Evolutionary conservation across 1,284 basidiomycete species (phyloP), one percentile per base, ranked within the genome.

Genomic region (Leccinum fuscescens): DNA sequence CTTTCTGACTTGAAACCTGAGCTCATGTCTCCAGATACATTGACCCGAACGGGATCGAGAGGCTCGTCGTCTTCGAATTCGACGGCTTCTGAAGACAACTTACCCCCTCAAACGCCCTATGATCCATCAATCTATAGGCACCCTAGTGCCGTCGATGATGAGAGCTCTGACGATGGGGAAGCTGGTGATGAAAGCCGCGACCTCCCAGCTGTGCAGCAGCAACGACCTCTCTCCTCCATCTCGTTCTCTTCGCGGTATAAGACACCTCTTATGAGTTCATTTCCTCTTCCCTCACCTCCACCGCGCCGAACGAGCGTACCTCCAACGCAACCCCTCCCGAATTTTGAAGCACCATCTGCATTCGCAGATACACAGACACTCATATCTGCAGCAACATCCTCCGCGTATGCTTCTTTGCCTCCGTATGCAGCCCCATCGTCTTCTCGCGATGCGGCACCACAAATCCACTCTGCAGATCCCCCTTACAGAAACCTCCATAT

Each of bases 281-380:
- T 84, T 27, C 77, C 82, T 35, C 76, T 85, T 67, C 80, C 86
- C 8, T 80, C 86, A 1, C 83, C 82, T 71, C 79, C 65, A 12
- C 61, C 63, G 15, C 66, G 66, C 48, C 57, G 65, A 64, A 58
- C 51, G 51, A 71, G 68, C 51, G 71, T 82, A 6, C 82, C 83
- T 8, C 71, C 72, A 3, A 73, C 70, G 27, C 90, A 93, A 71
- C 91, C 90, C n/a, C 79, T 85, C 57, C 89, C 90, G 4, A 78
- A 76, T 35, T 90, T 85, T 67, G 84, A 89, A 69, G 87, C 86
- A 1, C 82, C 84, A 15, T 92, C 90, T 35, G 88, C 89, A 3
- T 93, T 90, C 66, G 83, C 80, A 2, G 82, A 82, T 44, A 74
- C 80, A 33, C 73, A 73, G 6, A 72, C 82, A 33, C 62, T 79